phyloP scores from a whole-genome alignment of 106 monocot species.

The Alisma plantagoaquatica region DNA sequence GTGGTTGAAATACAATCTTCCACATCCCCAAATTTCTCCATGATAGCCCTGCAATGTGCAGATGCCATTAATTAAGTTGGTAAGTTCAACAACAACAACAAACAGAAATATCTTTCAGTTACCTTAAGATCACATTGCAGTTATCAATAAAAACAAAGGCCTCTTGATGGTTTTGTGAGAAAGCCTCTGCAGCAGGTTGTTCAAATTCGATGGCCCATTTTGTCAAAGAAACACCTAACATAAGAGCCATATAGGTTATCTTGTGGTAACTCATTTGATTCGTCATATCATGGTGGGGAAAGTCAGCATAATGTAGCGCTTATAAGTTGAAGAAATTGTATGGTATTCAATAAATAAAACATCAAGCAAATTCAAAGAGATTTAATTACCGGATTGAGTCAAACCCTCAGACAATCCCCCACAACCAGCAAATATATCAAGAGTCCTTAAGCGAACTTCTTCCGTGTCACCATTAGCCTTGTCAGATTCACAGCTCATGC shows the following conservation, averaged over 20 bases:
- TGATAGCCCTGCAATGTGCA: conserved; percentile 95
- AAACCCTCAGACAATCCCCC: conserved; percentile 79
- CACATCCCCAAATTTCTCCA: conserved; percentile 92
- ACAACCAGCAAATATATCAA: conserved; percentile 89
- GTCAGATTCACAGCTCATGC: conserved; percentile 14
- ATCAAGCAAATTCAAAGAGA: neutral
- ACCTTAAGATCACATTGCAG: conserved; percentile 81
- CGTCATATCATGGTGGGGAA: too few relatives aligned
- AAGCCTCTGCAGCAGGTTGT: conserved; percentile 76
- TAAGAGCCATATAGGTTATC: neutral
- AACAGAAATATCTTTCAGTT: conserved; percentile 4
- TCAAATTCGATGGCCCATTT: conserved; percentile 96
- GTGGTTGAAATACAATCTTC: conserved; percentile 92
- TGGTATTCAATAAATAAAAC: neutral
- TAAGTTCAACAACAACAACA: too few relatives aligned
- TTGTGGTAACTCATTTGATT: too few relatives aligned
- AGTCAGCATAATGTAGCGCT: too few relatives aligned
- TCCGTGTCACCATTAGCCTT: conserved; percentile 7
- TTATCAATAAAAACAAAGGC: conserved; percentile 60
- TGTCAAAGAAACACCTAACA: conserved; percentile 50
- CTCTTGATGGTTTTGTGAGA: conserved; percentile 59
- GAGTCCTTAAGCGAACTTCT: conserved; percentile 44
- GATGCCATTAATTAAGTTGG: too few relatives aligned
- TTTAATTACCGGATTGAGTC: conserved; percentile 44
- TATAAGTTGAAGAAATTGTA: too few relatives aligned